Evolutionary conservation across 768 basidiomycete genomes (phyloP), one percentile per base, ranked within the genome.

Genomic region (Pleurotus cornucopiae): DNA sequence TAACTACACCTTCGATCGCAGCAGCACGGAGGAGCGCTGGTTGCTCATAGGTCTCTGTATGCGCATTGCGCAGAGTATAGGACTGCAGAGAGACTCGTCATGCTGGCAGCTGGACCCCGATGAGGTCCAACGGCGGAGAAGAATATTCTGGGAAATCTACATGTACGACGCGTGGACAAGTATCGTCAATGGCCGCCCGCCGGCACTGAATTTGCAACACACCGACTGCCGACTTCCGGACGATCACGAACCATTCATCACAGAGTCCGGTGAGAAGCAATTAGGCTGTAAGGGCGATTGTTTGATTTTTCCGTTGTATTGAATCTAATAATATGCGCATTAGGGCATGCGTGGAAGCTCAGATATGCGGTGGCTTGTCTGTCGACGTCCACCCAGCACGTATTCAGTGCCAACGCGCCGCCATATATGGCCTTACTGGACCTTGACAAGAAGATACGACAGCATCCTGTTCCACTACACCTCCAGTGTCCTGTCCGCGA

Each of bases 131-230:
- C 68, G 78, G 34, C 71, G 82, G 49, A 63, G 70, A 40, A 69
- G 68, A n/a, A 54, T 81, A 39, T 83, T 82, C 63, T 83, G 81
- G 81, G 81, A 82, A 55, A 64, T 81, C 6, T 78, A 72, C 60
- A 69, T 72, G 14, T 78, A 74, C 69, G 79, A 82, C 61, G 67
- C 72, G 6, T 82, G 80, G 77, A 71, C 73, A 78, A 73, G 76
- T 53, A 66, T 82, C 54, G 71, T 77, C 13, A 75, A 76, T 58
- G 81, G 81, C n/a, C 69, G 82, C 6, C 78, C 81, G 4, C 76
- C 78, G 6, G 67, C 75, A 7, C 59, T 82, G 23, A 66, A 70
- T 41, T 67, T 80, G n/a, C 71, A 75, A 52, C 72, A 80, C 60
- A 72, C 75, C 14, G 80, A 83, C 57, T 82, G 80, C 62, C 71